Conservation (phyloP, 2,329 filamentous ascomycete species). For the Arthrobotrys sinensis region DNA sequence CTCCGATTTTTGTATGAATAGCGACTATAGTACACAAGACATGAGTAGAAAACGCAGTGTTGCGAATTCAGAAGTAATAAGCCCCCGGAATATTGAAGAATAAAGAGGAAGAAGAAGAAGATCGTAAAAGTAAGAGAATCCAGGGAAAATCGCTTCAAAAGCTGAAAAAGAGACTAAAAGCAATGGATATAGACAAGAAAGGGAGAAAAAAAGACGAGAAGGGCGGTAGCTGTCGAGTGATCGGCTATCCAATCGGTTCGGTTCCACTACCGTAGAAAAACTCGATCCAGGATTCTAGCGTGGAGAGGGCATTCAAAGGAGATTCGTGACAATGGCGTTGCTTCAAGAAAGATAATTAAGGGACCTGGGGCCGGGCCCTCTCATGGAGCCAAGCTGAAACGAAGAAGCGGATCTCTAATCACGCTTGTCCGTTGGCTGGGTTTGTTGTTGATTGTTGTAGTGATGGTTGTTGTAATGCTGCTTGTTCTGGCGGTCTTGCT, state of each 20-base stretch:
- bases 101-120: constrained; percentile 26
- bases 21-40: constrained; percentile 55
- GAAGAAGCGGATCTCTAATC: constrained; percentile 51
- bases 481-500: constrained; percentile 61
- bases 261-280: constrained; percentile 17
- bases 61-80: constrained; percentile 19
- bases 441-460: constrained; percentile 29
- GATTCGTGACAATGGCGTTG: constrained; percentile 48
- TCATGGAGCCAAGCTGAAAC: not conserved
- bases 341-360: constrained; percentile 17
- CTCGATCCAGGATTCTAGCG: constrained; percentile 20
- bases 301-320: constrained; percentile 29
- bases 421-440: constrained; percentile 48
- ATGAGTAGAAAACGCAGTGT: constrained; percentile 19
- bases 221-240: constrained; percentile 14
- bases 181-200: constrained; percentile 52
- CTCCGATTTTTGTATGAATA: constrained; percentile 61
- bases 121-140: constrained; percentile 21
- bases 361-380: not conserved
- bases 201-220: not conserved
- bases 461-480: constrained; percentile 48
- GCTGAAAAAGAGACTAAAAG: constrained; percentile 31
- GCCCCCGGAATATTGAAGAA: constrained; percentile 32
- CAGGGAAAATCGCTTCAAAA: constrained; percentile 60
- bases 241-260: not conserved